Evolutionary conservation across 768 basidiomycete genomes (phyloP).

Genomic region (Dentipellis sp.): DNA sequence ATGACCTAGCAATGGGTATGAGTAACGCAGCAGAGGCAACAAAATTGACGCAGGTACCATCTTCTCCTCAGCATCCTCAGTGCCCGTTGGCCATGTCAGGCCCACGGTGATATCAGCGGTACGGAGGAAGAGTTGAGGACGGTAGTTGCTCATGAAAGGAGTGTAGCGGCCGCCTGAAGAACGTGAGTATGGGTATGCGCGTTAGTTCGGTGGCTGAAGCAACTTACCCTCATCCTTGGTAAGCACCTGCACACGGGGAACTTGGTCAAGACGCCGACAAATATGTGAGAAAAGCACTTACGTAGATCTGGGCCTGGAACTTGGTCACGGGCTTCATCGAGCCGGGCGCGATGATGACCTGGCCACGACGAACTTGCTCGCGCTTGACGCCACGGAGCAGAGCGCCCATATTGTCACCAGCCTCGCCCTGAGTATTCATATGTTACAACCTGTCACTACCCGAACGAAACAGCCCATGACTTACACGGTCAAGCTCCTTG

Average conservation of each 20-base stretch:
- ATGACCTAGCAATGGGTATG: slow-evolving; percentile 51
- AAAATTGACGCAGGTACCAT: slow-evolving; percentile 44
- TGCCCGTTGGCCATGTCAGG: slow-evolving; percentile 81
- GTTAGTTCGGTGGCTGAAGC: neutral
- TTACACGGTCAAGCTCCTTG: slow-evolving; percentile 92
- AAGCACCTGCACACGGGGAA: slow-evolving; percentile 44
- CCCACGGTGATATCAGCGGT: slow-evolving; percentile 88
- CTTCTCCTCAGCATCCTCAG: slow-evolving; percentile 72
- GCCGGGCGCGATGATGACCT: slow-evolving; percentile 82
- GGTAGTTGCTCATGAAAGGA: slow-evolving; percentile 90
- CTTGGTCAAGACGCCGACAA: neutral
- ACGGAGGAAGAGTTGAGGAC: slow-evolving; percentile 91
- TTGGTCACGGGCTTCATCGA: slow-evolving; percentile 91
- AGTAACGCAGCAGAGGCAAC: neutral
- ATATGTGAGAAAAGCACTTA: slow-evolving; percentile 23
- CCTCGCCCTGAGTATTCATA: slow-evolving; percentile 58
- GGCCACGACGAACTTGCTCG: slow-evolving; percentile 90
- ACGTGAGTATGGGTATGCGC: neutral
- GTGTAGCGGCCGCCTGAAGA: slow-evolving; percentile 64
- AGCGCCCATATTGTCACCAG: slow-evolving; percentile 99
- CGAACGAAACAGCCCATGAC: slow-evolving; percentile 7
- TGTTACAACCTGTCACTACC: neutral
- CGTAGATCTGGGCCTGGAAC: slow-evolving; percentile 90
- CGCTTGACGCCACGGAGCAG: slow-evolving; percentile 95
- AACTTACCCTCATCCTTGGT: slow-evolving; percentile 73